A percentile compares a stretch with the other conserved stretches of the same genome.
Evolutionary conservation across 2,329 filamentous ascomycete genomes (phyloP).

Genomic region (Ascochyta koolunga): DNA sequence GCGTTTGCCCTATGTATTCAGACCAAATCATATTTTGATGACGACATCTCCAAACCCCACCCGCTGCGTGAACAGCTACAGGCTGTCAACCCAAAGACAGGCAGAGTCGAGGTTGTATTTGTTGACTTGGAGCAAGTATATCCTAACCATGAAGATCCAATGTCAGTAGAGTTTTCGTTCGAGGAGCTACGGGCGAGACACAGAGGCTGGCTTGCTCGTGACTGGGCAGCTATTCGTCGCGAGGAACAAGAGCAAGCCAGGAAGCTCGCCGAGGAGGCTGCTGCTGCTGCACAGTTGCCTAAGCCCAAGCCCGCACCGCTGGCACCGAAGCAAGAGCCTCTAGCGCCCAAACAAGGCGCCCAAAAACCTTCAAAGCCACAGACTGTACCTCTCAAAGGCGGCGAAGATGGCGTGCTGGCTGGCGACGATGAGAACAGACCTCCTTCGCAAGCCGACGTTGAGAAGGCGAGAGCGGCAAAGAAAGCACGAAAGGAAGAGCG

Average conservation of each 20-base stretch:
- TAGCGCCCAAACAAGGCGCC: conserved; percentile 24
- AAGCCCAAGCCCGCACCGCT: conserved; percentile 16
- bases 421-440: conserved; percentile 56
- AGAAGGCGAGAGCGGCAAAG: conserved; percentile 62
- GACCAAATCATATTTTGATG: conserved; percentile 49
- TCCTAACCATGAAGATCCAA: conserved; percentile 71
- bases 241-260: conserved; percentile 36
- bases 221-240: conserved; percentile 55
- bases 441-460: conserved; percentile 55
- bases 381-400: conserved; percentile 44
- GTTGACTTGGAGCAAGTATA: conserved; percentile 87
- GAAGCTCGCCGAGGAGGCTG: conserved; percentile 26
- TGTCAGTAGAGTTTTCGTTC: conserved; percentile 79
- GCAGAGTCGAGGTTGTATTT: conserved; percentile 84
- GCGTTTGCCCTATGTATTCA: conserved; percentile 59
- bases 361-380: conserved; percentile 27
- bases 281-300: conserved; percentile 14
- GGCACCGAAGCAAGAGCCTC: conserved; percentile 7
- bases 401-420: conserved; percentile 38
- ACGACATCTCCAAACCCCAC: conserved; percentile 56
- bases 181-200: conserved; percentile 85
- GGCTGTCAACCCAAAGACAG: conserved; percentile 79
- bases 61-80: conserved; percentile 79
- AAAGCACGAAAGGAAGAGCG: conserved; percentile 56
- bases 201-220: conserved; percentile 68